Evolutionary conservation across 345 rosid genomes (phyloP), one percentile per base, ranked within the genome.

Genomic region (Pseudoturritis turrita): DNA sequence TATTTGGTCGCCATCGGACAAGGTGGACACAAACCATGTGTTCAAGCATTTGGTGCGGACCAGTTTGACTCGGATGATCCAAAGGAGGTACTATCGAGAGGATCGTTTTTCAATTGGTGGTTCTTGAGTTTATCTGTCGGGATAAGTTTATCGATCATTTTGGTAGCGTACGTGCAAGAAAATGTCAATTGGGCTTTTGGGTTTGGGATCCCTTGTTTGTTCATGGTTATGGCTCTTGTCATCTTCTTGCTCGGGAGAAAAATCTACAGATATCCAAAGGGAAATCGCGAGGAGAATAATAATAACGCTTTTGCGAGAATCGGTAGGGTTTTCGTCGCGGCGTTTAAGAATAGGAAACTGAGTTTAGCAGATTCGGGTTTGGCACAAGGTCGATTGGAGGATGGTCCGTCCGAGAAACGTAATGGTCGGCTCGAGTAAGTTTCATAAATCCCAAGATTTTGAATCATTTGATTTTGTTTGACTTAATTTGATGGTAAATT

Each of bases 41-140:
- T 76, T 43, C 75, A 68, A 69, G 70, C 75, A 21, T 76, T 76
- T 68, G 79, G 79, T 23, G 75, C 75, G 11, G 70, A 68, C 58
- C 79, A 76, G 4, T 76, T 76, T 25, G 79, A 76, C 35, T 62
- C 68, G 0, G 39, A 18, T 6, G 58, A 76, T 76, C 17, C 75
- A 3, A 43, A 51, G 18, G 75, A 76, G 12, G 37, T 19, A 21
- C 18, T 68, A 41, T 49, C 79, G 2, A 76, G 63, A 60, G 70
- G 75, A 5, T 51, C 65, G 21, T 76, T 76, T 19, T 76, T 76
- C 25, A 68, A 68, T n/a, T 62, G 75, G 78, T 75, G 78, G 78
- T 76, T 57, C 75, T 23, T 70, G 51, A 75, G 69, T 68, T 60
- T 60, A 51, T 68, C 55, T 3, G 61, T 47, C n/a, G 74, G 68